Evolutionary conservation across 1,284 basidiomycete genomes (phyloP).

Genomic region (Sporisorium reilianum): DNA sequence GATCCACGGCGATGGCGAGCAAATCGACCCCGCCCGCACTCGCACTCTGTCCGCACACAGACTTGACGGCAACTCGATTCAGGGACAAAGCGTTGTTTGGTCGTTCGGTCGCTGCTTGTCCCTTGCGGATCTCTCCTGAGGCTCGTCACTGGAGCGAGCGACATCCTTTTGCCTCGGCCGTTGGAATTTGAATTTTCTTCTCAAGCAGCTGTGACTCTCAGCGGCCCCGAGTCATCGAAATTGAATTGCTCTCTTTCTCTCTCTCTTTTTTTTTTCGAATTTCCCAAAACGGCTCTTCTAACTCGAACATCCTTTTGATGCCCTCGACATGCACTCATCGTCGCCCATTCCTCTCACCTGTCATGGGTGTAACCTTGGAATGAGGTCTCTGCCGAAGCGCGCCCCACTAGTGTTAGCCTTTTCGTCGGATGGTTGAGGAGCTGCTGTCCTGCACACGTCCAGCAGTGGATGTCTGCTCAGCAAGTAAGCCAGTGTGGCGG

Average conservation of each 20-base stretch:
- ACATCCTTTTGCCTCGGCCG: not conserved
- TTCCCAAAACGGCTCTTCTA: conserved; percentile 2
- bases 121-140: not conserved
- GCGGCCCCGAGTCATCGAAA: conserved; percentile 27
- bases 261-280: not conserved
- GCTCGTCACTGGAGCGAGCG: no score
- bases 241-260: not conserved
- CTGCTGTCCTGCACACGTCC: conserved; percentile 45
- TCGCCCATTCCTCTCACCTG: conserved; percentile 20
- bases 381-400: conserved; percentile 55
- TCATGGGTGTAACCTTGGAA: conserved; percentile 54
- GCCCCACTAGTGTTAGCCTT: conserved; percentile 57
- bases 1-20: conserved; percentile 13
- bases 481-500: conserved; percentile 53
- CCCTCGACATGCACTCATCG: accelerated
- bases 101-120: not conserved
- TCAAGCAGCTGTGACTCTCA: not conserved
- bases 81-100: conserved; percentile 3
- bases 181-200: conserved; percentile 28
- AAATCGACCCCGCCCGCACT: no score
- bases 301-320: not conserved
- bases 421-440: conserved; percentile 56
- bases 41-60: no score
- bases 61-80: not conserved
- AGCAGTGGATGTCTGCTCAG: conserved; percentile 54